Evolutionary conservation across 306 rosid species (phyloP).

Genomic region (Quercus dentata): DNA sequence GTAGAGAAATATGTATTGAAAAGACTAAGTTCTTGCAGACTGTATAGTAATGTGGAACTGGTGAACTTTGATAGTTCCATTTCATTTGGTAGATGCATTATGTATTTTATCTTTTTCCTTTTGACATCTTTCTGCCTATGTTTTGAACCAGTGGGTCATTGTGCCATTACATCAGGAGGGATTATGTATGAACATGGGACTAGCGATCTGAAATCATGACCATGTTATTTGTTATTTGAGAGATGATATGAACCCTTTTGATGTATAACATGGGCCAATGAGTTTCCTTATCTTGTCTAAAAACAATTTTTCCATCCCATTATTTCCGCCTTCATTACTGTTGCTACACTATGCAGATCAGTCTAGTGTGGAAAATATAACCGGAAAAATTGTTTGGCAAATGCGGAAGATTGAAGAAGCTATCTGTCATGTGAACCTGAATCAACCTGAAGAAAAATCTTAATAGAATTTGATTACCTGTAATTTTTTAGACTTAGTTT

Average conservation of each 20-base stretch:
- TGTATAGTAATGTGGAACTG: constrained; percentile 22
- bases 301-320: neutral
- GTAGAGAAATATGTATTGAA: neutral
- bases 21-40: constrained; percentile 13
- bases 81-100: neutral
- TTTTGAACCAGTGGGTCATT: neutral
- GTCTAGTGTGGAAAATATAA: no score
- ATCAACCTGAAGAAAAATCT: no score
- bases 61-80: neutral
- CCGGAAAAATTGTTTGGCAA: no score
- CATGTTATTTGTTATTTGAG: neutral
- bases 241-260: neutral
- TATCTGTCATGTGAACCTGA: no score
- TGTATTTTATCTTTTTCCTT: neutral
- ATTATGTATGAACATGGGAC: neutral
- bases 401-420: no score
- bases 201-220: neutral
- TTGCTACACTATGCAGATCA: no score
- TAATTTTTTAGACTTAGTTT: no score
- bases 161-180: neutral
- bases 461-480: no score
- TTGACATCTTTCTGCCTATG: neutral
- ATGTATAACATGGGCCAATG: neutral
- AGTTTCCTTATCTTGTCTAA: neutral
- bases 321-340: neutral